Evolutionary conservation across 2,329 filamentous ascomycete species (phyloP), one percentile per base, ranked within the genome.

Genomic region (Exserohilum rostratum): DNA sequence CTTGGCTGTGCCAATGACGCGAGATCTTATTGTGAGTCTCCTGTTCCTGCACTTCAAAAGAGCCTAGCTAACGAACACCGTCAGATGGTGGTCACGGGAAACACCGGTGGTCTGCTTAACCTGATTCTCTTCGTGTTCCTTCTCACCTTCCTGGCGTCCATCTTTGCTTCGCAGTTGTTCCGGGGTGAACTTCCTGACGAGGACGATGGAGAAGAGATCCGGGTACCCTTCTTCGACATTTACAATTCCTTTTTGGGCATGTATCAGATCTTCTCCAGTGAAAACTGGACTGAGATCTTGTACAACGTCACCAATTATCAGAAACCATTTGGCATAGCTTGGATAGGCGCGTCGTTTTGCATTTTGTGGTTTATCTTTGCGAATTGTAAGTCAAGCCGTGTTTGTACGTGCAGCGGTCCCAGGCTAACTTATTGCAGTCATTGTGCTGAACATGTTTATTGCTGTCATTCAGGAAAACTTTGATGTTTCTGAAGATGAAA

Each of bases 381-480:
- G 5, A 97, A 96, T 75, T 93, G 71, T 76, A 65, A 68, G 72
- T 68, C 13, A 6, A 37, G 35, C 18, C 1, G 18, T n/a, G 3
- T 18, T 5, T 11, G 6, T 22, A 17, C 13, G 11, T 15, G 29
- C 5, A 7, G 5, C 38, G 2, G 46, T 9, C 7, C 31, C 7
- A 15, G 17, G 30, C 64, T 71, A 57, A 69, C 30, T 9, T 11
- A 2, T 10, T 17, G 6, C 38, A 73, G 71, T 98, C 72, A 96
- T 99, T 77, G 85, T 98, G 58, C 79, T 99, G 79, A 99, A 98
- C 72, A 99, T 99, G 95, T 99, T 99, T 81, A 98, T 99, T 90
- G 95, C 95, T 82, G 95, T 99, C 78, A 99, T 99, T 62, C 95
- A 99, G 75, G 95, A 99, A 72, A 99, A 96, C 70, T 99, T 99